Conservation (phyloP, 2,329 filamentous ascomycete species). For the Pseudophaeomoniella oleicola region DNA sequence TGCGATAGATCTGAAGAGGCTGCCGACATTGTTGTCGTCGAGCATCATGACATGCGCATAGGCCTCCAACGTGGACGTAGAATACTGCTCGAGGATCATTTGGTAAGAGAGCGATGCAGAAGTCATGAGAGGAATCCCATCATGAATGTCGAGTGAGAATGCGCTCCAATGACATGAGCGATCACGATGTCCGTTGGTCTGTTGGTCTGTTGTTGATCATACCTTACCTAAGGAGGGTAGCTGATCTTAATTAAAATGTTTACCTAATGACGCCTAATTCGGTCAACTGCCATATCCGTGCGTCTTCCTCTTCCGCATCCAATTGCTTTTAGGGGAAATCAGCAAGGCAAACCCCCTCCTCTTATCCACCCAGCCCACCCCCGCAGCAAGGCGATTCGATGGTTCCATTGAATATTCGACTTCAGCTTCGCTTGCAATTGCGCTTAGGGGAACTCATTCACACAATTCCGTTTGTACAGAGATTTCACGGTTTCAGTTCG, state of each 20-base stretch:
- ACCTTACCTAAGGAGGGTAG: too few relatives aligned
- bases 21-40: slow-evolving; percentile 6
- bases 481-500: not conserved
- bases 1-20: slow-evolving; percentile 7
- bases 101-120: too few relatives aligned
- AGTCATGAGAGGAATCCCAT: too few relatives aligned
- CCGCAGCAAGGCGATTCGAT: not conserved
- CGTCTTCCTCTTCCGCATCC: too few relatives aligned
- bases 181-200: too few relatives aligned
- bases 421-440: not conserved
- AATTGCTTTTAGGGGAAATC: not conserved
- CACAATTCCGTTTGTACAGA: not conserved
- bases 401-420: not conserved
- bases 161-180: not conserved
- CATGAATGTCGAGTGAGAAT: too few relatives aligned
- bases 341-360: not conserved
- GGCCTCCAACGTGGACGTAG: too few relatives aligned
- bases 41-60: slow-evolving; percentile 3
- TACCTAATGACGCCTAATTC: too few relatives aligned
- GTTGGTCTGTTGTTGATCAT: too few relatives aligned
- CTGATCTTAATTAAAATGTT: not conserved
- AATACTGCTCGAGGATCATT: too few relatives aligned
- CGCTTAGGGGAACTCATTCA: not conserved
- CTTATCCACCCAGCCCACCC: not conserved
- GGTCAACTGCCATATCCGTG: too few relatives aligned